Base-by-base conservation (phyloP, 2,329 filamentous ascomycete species). In the Karstenula rhodostoma region DNA sequence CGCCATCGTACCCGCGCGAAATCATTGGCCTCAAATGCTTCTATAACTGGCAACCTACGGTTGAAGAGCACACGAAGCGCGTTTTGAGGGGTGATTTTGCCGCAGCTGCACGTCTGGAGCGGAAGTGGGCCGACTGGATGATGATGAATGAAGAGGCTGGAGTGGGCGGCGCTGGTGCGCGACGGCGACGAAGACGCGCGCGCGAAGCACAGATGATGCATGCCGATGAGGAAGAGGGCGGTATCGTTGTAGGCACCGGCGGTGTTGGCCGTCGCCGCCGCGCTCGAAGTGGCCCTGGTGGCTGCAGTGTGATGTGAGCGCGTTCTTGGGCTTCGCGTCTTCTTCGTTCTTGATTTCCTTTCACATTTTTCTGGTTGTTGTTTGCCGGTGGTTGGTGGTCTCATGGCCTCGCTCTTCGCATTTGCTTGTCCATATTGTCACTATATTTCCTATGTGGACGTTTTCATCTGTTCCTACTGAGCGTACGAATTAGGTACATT, bases 71-170 rank as follows among this genome's bases (percentile, higher is more conserved):
- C 78, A 93, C 89, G 56, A 94, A 94, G 80, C 87, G 94, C 4
- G 92, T 97, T 0, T 77, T 96, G 54, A 84, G 87, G 4, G 92
- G 92, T 7, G 91, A 97, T 63, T 85, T 93, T 60, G 82, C 84
- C 0, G 85, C 91, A 1, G 95, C 95, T 0, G 85, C 84, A 40
- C 84, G 92, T n/a, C 83, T 98, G 22, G 94, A 97, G 81, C 85
- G 89, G 65, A 96, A 94, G 76, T 98, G 94, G 94, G 90, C 90
- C 0, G 91, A 96, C 57, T 96, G 93, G 77, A 97, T 97, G 93
- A 92, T 96, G 80, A 89, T 92, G 17, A 91, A 87, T 53, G 93
- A 97, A 77, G 94, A 97, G 75, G 92, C 91, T 0, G 91, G 90
- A 2, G 86, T 86, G 2, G 83, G 81, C 2, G 92, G 90, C 1